Conservation (phyloP, 768 basidiomycete species). For the Collybiopsis confluens region DNA sequence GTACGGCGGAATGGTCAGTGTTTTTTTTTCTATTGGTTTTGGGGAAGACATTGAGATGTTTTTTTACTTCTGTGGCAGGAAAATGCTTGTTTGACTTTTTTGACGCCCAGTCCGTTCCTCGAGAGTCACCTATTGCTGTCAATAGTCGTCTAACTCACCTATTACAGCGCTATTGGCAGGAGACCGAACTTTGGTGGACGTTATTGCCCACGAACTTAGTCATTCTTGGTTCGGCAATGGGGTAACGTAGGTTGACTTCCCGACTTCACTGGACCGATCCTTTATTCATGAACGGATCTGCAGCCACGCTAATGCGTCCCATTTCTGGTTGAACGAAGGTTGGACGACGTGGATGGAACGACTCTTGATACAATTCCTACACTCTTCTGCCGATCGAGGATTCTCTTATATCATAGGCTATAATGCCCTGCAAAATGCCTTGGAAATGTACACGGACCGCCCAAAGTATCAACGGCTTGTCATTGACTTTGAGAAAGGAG, state of each 20-base stretch:
- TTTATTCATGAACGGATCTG: neutral
- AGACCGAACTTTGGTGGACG: constrained; percentile 82
- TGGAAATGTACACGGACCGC: constrained; percentile 52
- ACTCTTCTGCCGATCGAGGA: constrained; percentile 72
- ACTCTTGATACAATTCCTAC: constrained; percentile 62
- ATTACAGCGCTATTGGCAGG: constrained; percentile 75
- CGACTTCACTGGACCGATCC: neutral
- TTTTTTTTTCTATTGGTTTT: too few species aligned
- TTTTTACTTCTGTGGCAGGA: too few species aligned
- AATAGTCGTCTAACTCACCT: too few species aligned
- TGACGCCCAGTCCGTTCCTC: constrained; percentile 69
- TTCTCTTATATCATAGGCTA: constrained; percentile 78
- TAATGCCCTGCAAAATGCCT: constrained; percentile 66
- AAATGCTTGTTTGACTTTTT: constrained; percentile 84
- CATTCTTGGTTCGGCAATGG: constrained; percentile 96
- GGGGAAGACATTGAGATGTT: too few species aligned
- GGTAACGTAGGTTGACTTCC: constrained; percentile 49
- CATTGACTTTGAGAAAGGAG: constrained; percentile 62
- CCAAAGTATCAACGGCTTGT: constrained; percentile 81
- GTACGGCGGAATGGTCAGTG: constrained; percentile 80
- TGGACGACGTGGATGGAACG: constrained; percentile 95
- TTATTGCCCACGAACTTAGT: constrained; percentile 82
- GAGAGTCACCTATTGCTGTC: too few species aligned
- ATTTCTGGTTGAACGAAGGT: constrained; percentile 90
- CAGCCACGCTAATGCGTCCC: constrained; percentile 67